phyloP scores from a whole-genome alignment of 371 early-diverging fungal genomes.

The Mucor plumbeus region DNA sequence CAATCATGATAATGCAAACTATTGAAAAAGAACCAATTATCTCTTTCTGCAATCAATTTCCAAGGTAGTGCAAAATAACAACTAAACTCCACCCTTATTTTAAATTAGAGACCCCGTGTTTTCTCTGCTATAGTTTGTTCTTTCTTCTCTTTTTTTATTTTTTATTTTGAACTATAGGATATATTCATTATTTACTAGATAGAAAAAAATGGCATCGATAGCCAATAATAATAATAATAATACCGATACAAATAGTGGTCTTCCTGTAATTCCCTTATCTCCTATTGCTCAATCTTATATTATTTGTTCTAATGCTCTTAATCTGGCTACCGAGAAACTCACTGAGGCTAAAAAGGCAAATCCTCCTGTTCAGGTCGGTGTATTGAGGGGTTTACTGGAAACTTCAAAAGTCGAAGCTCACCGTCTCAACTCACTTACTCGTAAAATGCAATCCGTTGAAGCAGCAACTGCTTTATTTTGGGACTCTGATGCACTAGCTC shows the following conservation, averaged over 20 bases:
- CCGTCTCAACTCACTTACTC: conserved; percentile 55
- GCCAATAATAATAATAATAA: conserved; percentile 7
- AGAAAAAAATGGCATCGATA: not conserved
- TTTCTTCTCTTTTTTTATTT: not conserved
- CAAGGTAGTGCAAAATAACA: not conserved
- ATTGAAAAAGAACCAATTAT: not conserved
- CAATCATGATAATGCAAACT: conserved; percentile 5
- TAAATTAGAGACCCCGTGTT: conserved; percentile 1
- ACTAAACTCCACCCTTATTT: conserved; percentile 2
- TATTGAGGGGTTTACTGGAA: conserved; percentile 21
- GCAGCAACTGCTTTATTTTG: conserved; percentile 52
- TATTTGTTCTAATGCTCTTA: conserved; percentile 27
- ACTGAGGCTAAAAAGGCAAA: conserved; percentile 28
- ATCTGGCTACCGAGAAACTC: conserved; percentile 31
- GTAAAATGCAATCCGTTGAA: conserved; percentile 58
- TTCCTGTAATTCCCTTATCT: conserved; percentile 35
- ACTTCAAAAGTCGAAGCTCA: conserved; percentile 24
- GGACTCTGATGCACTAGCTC: conserved; percentile 63
- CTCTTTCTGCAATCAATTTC: not conserved
- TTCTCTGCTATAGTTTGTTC: not conserved
- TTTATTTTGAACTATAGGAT: not conserved
- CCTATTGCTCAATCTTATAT: conserved; percentile 33
- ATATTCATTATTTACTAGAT: not conserved
- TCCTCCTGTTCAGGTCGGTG: conserved; percentile 27
- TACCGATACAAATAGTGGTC: conserved; percentile 16